Evolutionary conservation across 192 early-diverging fungal species (phyloP).

Genomic region (Funneliformis geosporum): DNA sequence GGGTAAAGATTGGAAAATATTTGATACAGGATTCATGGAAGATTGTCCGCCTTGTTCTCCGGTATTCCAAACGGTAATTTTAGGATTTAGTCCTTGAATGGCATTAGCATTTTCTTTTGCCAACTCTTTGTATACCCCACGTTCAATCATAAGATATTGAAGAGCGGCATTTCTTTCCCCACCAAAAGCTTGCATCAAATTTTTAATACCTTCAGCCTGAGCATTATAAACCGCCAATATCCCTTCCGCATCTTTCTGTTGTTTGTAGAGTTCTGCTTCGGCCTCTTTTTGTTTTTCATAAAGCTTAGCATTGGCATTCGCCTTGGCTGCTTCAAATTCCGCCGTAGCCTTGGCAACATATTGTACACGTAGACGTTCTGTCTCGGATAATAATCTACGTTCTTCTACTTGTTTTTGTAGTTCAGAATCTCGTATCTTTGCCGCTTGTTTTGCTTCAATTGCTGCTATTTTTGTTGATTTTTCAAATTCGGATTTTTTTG

Average conservation of each 20-base stretch:
- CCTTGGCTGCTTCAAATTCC: slow-evolving; percentile 45
- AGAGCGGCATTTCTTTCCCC: slow-evolving; percentile 40
- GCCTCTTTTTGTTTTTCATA: slow-evolving; percentile 43
- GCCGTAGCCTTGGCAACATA: slow-evolving; percentile 50
- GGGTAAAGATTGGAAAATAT: slow-evolving; percentile 46
- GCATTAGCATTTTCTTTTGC: slow-evolving; percentile 54
- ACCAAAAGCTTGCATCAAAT: slow-evolving; percentile 35
- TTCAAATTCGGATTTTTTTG: slow-evolving; percentile 42
- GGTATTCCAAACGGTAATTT: slow-evolving; percentile 54
- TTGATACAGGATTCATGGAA: slow-evolving; percentile 40
- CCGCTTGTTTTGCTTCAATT: slow-evolving; percentile 50
- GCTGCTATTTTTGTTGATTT: slow-evolving; percentile 46
- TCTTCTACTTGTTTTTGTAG: slow-evolving; percentile 50
- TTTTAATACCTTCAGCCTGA: slow-evolving; percentile 49
- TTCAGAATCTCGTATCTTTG: slow-evolving; percentile 42
- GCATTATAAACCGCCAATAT: slow-evolving; percentile 41
- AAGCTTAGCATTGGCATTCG: slow-evolving; percentile 43
- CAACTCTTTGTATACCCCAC: slow-evolving; percentile 47
- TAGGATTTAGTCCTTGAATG: slow-evolving; percentile 51
- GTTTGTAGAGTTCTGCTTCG: slow-evolving; percentile 38
- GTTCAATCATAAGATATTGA: slow-evolving; percentile 57
- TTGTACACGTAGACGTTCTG: slow-evolving; percentile 49
- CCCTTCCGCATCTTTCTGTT: slow-evolving; percentile 51
- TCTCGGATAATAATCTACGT: slow-evolving; percentile 39
- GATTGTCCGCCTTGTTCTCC: slow-evolving; percentile 31